Percentiles rank a stretch among this genome's conserved stretches.
These are phyloP conservation scores for Coemansia sp. DNA, from an alignment of 192 early-diverging fungal species.

Conservation along the genomic window DNA sequence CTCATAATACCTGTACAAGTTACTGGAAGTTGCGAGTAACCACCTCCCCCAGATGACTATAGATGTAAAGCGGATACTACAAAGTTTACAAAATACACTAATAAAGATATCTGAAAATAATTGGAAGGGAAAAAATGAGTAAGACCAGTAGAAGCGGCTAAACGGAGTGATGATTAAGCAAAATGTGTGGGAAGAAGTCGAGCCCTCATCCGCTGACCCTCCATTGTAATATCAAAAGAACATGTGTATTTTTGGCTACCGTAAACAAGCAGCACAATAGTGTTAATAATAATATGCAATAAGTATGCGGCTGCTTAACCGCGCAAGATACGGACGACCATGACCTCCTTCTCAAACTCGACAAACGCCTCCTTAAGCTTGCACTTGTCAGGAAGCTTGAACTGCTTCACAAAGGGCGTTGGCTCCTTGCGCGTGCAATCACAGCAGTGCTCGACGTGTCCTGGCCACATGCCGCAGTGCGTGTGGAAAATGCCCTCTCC, in stretches of 20 bases:
- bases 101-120: background rate
- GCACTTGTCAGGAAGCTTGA: conserved; percentile 38
- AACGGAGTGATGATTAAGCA: background rate
- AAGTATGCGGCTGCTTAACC: conserved; percentile 8
- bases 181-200: background rate
- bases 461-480: conserved; percentile 55
- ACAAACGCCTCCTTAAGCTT: conserved; percentile 43
- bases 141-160: background rate
- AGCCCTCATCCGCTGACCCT: background rate
- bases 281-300: conserved; percentile 5
- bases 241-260: background rate
- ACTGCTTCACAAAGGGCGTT: conserved; percentile 42
- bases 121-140: no score
- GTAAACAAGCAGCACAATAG: background rate
- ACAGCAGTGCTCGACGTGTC: conserved; percentile 52
- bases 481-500: conserved; percentile 53
- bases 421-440: conserved; percentile 51
- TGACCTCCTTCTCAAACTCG: conserved; percentile 53
- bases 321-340: conserved; percentile 49
- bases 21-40: background rate
- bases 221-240: background rate
- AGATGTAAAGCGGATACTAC: background rate
- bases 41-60: background rate
- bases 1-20: background rate
- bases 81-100: background rate